Conservation (phyloP, 768 basidiomycete species). For the Cystofilobasidium bisporidii region DNA sequence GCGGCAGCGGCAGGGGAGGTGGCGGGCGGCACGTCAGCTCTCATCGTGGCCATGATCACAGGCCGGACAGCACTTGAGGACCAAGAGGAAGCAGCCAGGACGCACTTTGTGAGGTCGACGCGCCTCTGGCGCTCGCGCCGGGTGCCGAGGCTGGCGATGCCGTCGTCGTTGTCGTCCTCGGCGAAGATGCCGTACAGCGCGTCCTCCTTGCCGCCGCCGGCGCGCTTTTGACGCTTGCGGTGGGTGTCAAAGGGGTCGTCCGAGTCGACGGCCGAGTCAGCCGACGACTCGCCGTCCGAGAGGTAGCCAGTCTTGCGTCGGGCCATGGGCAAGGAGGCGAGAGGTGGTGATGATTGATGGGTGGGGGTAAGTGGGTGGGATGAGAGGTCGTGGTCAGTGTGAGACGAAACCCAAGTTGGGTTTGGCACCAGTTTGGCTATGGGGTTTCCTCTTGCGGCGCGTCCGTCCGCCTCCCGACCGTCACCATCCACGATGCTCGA, state of each 20-base stretch:
- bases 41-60: too few relatives aligned
- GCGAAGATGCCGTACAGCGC: slow-evolving; percentile 68
- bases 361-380: neutral
- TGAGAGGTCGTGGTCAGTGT: too few relatives aligned
- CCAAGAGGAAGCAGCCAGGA: neutral
- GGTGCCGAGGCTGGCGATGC: neutral
- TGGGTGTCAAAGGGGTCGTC: slow-evolving; percentile 18
- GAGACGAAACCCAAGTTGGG: too few relatives aligned
- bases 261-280: neutral
- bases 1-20: neutral
- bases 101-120: slow-evolving; percentile 24
- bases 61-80: too few relatives aligned
- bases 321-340: slow-evolving; percentile 7
- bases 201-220: slow-evolving; percentile 52
- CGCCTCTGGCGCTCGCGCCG: neutral
- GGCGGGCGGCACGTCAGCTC: neutral
- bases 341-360: neutral
- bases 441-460: too few relatives aligned
- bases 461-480: too few relatives aligned
- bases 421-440: too few relatives aligned
- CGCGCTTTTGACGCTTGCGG: slow-evolving; percentile 52
- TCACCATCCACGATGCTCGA: neutral
- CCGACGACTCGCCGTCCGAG: slow-evolving; percentile 27
- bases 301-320: slow-evolving; percentile 26
- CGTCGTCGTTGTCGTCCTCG: slow-evolving; percentile 57